These are phyloP conservation scores for Gossypium thurberi DNA, from an alignment of 345 rosid genomes.

Conservation along the genomic window DNA sequence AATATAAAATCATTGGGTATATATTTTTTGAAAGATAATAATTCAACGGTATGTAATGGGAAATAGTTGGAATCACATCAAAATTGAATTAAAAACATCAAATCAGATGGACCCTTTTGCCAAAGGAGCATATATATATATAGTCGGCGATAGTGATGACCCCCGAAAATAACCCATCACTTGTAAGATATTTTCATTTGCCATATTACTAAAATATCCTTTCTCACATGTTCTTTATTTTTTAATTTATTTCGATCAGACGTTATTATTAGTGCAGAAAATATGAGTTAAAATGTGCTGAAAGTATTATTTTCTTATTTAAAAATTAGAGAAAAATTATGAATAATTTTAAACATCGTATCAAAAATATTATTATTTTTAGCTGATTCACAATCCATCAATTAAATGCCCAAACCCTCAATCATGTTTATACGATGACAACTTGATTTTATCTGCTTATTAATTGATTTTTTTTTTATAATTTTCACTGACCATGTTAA, in stretches of 20 bases:
- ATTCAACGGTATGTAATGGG: background rate
- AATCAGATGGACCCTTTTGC: background rate
- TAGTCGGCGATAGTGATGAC: background rate
- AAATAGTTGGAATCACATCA: background rate
- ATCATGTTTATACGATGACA: no score
- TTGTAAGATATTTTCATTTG: constrained; percentile 5
- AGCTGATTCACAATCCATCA: no score
- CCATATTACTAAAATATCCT: background rate
- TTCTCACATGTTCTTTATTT: background rate
- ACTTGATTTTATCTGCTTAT: no score
- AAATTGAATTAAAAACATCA: background rate
- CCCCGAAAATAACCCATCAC: background rate
- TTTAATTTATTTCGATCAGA: no score
- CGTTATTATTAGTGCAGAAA: no score
- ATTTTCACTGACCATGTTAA: no score
- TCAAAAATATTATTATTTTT: no score
- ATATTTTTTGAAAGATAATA: background rate
- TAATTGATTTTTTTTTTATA: no score
- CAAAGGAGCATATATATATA: background rate
- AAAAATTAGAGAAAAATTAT: accelerated
- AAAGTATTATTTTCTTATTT: no score
- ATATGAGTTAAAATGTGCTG: accelerated
- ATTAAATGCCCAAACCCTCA: no score
- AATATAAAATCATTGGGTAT: background rate
- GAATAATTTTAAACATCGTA: no score